These are phyloP conservation scores for Coelastrella sp. DNA, from an alignment of 139 green algal species.

Conservation along the genomic window DNA sequence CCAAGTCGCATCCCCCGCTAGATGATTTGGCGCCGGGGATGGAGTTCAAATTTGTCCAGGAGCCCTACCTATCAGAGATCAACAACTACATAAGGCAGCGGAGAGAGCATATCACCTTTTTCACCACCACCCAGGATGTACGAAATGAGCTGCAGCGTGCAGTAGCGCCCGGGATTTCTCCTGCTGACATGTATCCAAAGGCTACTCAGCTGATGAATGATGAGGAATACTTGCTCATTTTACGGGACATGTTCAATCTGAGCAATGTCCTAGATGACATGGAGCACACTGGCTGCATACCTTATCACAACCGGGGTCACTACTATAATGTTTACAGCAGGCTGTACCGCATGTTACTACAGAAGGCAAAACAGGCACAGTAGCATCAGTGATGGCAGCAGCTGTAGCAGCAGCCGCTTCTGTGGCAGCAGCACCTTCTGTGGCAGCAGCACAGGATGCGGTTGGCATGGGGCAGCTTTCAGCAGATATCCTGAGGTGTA, in stretches of 20 bases:
- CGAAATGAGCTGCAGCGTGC: constrained; percentile 60
- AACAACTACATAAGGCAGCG: constrained; percentile 67
- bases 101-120: constrained; percentile 60
- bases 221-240: constrained; percentile 67
- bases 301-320: constrained; percentile 60
- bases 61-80: constrained; percentile 67
- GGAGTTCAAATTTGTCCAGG: constrained; percentile 49
- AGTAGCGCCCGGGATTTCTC: constrained; percentile 57
- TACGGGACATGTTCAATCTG: constrained; percentile 73
- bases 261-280: constrained; percentile 68
- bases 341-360: constrained; percentile 19
- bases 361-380: constrained; percentile 5
- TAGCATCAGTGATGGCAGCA: not conserved
- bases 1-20: constrained; percentile 38
- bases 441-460: not conserved
- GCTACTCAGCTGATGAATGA: constrained; percentile 53
- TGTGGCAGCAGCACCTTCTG: not conserved
- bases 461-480: too few relatives aligned
- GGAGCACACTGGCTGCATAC: constrained; percentile 61
- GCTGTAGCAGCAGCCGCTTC: not conserved
- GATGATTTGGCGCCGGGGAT: constrained; percentile 45
- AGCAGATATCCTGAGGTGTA: too few relatives aligned
- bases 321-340: constrained; percentile 61
- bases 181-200: constrained; percentile 59
- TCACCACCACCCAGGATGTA: constrained; percentile 58